phyloP scores from a whole-genome alignment of 495 filamentous ascomycete species.

The Daldinia bambusicola region DNA sequence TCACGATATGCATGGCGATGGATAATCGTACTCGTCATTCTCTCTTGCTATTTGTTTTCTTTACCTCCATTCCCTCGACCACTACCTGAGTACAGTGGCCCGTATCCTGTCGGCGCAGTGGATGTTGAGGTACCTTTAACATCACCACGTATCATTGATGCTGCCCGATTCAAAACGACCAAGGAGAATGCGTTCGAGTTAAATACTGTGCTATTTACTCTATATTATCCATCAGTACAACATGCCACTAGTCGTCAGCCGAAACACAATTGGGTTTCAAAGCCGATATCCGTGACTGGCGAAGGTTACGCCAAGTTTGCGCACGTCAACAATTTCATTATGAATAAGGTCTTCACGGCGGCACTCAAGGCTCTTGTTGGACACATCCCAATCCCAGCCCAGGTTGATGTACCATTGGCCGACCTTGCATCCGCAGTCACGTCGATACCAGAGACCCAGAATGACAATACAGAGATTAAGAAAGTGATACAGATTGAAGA shows the following conservation, averaged over 20 bases:
- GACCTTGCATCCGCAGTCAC: slow-evolving; percentile 37
- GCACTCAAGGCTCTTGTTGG: slow-evolving; percentile 52
- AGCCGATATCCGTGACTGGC: slow-evolving; percentile 59
- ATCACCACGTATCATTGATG: slow-evolving; percentile 47
- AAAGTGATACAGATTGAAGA: slow-evolving; percentile 35
- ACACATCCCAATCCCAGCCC: slow-evolving; percentile 56
- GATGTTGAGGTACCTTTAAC: slow-evolving; percentile 59
- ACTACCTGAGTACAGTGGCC: slow-evolving; percentile 60
- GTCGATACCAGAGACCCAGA: slow-evolving; percentile 34
- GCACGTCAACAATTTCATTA: slow-evolving; percentile 55
- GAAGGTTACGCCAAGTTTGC: slow-evolving; percentile 61
- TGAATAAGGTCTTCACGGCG: slow-evolving; percentile 50
- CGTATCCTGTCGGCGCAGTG: slow-evolving; percentile 58
- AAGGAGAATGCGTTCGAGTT: slow-evolving; percentile 56
- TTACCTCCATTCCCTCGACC: slow-evolving; percentile 55
- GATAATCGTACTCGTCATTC: slow-evolving; percentile 40
- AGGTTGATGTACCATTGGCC: slow-evolving; percentile 55
- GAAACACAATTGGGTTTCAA: slow-evolving; percentile 61
- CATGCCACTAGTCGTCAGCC: slow-evolving; percentile 16
- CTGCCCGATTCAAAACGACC: slow-evolving; percentile 51
- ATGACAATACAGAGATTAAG: slow-evolving; percentile 32
- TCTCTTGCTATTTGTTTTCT: slow-evolving; percentile 54
- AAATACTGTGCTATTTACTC: slow-evolving; percentile 59
- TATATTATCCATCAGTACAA: slow-evolving; percentile 59
- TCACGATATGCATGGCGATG: slow-evolving; percentile 46